Percentiles rank a stretch among this genome's conserved stretches.
Conservation (phyloP, 1,284 basidiomycete genomes). For the Dichomitus squalens region DNA sequence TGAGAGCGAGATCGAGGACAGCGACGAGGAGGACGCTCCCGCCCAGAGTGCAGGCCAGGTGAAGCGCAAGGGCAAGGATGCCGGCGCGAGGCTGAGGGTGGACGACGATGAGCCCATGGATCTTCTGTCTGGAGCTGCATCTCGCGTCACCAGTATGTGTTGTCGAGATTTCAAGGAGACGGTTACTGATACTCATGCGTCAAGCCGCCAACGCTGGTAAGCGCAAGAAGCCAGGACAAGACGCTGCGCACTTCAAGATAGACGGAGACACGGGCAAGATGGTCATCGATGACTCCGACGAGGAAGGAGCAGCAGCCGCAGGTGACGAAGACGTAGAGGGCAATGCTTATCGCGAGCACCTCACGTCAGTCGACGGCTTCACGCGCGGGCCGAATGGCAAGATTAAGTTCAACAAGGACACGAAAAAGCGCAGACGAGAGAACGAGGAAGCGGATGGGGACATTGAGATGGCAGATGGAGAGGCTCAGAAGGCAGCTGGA, state of each 20-base stretch:
- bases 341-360: constrained; percentile 82
- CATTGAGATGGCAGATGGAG: constrained; percentile 69
- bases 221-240: constrained; percentile 82
- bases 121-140: constrained; percentile 83
- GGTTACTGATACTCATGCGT: not conserved
- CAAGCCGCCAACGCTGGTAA: constrained; percentile 55
- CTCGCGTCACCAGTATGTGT: constrained; percentile 74
- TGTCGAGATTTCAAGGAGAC: not conserved
- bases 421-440: constrained; percentile 81
- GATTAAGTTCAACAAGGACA: constrained; percentile 97
- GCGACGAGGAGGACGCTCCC: constrained; percentile 62
- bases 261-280: constrained; percentile 89
- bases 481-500: constrained; percentile 35
- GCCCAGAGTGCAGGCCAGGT: constrained; percentile 29
- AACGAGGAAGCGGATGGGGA: constrained; percentile 64
- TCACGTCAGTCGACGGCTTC: constrained; percentile 89
- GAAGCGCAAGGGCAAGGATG: constrained; percentile 41
- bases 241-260: constrained; percentile 85
- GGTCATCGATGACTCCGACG: constrained; percentile 66
- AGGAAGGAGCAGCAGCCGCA: constrained; percentile 42
- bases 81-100: constrained; percentile 71
- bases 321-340: constrained; percentile 67
- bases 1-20: constrained; percentile 82
- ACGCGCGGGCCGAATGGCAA: constrained; percentile 82
- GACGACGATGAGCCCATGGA: constrained; percentile 98